Evolutionary conservation across 2,329 filamentous ascomycete species (phyloP).

Genomic region (Ceratocystis diversiconidia): DNA sequence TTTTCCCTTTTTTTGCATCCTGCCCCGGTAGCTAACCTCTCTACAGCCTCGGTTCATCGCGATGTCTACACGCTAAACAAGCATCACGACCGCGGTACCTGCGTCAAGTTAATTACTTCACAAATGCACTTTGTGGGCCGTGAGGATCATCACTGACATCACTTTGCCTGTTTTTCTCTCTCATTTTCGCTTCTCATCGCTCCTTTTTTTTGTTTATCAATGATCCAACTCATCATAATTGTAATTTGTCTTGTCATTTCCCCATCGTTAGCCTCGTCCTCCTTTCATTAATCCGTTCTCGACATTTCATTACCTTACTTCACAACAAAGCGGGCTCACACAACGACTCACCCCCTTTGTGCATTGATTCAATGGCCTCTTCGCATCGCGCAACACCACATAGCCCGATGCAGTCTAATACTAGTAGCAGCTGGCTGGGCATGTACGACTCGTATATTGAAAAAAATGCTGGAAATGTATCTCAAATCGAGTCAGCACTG

Average conservation of each 20-base stretch:
- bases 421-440: constrained; percentile 38
- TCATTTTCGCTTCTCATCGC: neutral
- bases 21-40: constrained; percentile 7
- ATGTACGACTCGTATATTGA: constrained; percentile 84
- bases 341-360: neutral
- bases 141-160: neutral
- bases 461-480: constrained; percentile 84
- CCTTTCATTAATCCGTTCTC: neutral
- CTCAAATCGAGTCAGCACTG: constrained; percentile 86
- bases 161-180: neutral
- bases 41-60: constrained; percentile 16
- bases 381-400: neutral
- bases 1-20: neutral
- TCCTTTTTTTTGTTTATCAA: neutral
- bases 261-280: neutral
- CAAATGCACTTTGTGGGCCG: neutral
- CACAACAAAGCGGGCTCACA: neutral
- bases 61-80: constrained; percentile 5
- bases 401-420: neutral
- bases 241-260: neutral
- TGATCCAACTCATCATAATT: neutral
- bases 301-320: neutral
- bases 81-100: constrained; percentile 1
- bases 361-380: neutral
- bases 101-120: neutral